Conservation (phyloP, 2,329 filamentous ascomycete species). For the Aspergillus flavus region DNA sequence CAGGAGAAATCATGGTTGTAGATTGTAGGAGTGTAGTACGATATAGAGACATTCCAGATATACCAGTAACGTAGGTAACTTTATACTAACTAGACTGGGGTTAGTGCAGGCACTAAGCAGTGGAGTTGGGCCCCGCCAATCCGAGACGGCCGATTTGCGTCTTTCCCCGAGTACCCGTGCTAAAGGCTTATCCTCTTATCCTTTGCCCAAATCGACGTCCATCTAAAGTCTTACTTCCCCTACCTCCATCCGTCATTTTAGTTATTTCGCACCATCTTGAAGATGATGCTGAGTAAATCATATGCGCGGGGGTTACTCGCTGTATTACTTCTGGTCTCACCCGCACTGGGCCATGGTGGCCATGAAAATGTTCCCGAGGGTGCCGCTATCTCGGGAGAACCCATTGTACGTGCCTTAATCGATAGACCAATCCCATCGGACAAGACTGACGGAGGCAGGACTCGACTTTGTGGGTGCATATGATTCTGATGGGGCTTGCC, state of each 20-base stretch:
- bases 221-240: not conserved
- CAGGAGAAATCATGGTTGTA: not conserved
- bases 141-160: conserved; percentile 12
- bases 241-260: not conserved
- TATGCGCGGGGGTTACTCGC: conserved; percentile 25
- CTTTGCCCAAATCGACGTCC: not conserved
- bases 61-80: no score
- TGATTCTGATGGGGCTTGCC: conserved; percentile 80
- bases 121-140: conserved; percentile 14
- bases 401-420: conserved; percentile 60
- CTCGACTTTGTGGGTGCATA: conserved; percentile 88
- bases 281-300: conserved; percentile 21
- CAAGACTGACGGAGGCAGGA: conserved; percentile 54
- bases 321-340: conserved; percentile 30
- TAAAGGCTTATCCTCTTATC: conserved; percentile 1
- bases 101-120: not conserved
- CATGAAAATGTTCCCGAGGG: conserved; percentile 68
- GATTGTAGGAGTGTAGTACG: not conserved
- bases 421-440: not conserved
- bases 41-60: no score
- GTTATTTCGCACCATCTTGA: conserved; percentile 7
- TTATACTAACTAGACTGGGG: not conserved
- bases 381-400: conserved; percentile 69
- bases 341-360: conserved; percentile 53
- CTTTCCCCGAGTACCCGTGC: not conserved